Conservation (phyloP, 495 filamentous ascomycete genomes). For the Talaromyces proteolyticus region DNA sequence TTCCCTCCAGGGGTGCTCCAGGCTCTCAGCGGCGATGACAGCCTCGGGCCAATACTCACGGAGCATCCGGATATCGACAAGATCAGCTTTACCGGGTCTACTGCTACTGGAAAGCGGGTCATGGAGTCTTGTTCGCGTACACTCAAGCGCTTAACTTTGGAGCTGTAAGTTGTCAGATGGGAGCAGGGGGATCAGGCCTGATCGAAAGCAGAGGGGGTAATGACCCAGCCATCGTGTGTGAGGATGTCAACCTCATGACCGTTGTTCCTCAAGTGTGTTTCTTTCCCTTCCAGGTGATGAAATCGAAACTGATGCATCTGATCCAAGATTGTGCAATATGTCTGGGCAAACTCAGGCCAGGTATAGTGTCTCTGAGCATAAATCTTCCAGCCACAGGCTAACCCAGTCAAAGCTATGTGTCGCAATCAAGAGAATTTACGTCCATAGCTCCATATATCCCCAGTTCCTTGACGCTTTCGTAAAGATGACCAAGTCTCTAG, state of each 20-base stretch:
- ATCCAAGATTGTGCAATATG: too few species aligned
- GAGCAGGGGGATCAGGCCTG: too few species aligned
- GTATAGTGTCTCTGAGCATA: too few species aligned
- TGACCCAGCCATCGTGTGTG: slow-evolving; percentile 51
- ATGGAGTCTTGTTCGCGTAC: slow-evolving; percentile 46
- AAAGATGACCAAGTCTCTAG: slow-evolving; percentile 16
- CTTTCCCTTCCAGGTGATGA: too few species aligned
- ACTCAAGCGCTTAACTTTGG: slow-evolving; percentile 45
- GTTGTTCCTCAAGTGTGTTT: slow-evolving; percentile 47
- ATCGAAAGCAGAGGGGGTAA: too few species aligned
- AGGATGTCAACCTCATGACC: slow-evolving; percentile 52
- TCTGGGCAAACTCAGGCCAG: not conserved
- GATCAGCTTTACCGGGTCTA: slow-evolving; percentile 55
- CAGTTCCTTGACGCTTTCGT: slow-evolving; percentile 46
- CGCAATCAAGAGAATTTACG: slow-evolving; percentile 52
- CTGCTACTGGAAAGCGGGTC: slow-evolving; percentile 51
- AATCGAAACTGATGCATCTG: too few species aligned
- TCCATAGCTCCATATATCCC: slow-evolving; percentile 55
- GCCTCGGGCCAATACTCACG: slow-evolving; percentile 46
- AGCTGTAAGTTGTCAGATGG: too few species aligned
- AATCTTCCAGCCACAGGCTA: too few species aligned
- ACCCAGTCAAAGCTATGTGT: too few species aligned
- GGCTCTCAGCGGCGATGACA: slow-evolving; percentile 51
- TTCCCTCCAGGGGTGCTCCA: slow-evolving; percentile 55
- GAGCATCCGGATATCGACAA: slow-evolving; percentile 48